These are phyloP conservation scores for Anacardium occidentale DNA, from an alignment of 345 rosid species.

Conservation along the genomic window DNA sequence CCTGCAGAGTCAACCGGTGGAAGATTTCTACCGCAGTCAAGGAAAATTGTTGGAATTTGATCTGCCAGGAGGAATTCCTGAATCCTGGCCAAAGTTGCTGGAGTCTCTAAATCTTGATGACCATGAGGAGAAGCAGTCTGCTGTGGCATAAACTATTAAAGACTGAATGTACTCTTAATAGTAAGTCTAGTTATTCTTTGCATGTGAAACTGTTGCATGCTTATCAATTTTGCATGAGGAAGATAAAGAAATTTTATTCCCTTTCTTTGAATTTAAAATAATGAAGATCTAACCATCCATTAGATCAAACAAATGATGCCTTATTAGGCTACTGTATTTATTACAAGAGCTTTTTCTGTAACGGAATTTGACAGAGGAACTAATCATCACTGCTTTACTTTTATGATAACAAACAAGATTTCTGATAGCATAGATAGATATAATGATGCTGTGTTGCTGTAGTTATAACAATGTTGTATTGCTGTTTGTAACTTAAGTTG, in stretches of 20 bases:
- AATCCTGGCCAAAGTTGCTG: conserved; percentile 95
- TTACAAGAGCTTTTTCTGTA: conserved; percentile 19
- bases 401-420: background rate
- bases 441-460: background rate
- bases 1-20: conserved; percentile 86
- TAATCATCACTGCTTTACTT: conserved; percentile 2
- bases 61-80: conserved; percentile 93
- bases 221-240: conserved; percentile 48
- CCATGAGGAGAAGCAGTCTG: conserved; percentile 66
- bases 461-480: background rate
- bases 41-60: conserved; percentile 82
- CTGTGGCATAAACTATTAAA: conserved; percentile 50
- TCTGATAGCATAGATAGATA: background rate
- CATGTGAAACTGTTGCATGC: conserved; percentile 46
- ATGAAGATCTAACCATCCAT: conserved; percentile 7
- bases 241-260: conserved; percentile 14
- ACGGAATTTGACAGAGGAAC: conserved; percentile 26
- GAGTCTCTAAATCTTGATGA: conserved; percentile 84
- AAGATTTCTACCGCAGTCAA: conserved; percentile 65
- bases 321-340: conserved; percentile 11
- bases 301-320: conserved; percentile 13
- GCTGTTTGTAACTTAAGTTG: too few relatives aligned
- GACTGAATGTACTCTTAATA: conserved; percentile 28
- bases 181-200: conserved; percentile 49
- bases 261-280: conserved; percentile 16